phyloP scores from a whole-genome alignment of 345 rosid genomes.

The Citrus glauca region DNA sequence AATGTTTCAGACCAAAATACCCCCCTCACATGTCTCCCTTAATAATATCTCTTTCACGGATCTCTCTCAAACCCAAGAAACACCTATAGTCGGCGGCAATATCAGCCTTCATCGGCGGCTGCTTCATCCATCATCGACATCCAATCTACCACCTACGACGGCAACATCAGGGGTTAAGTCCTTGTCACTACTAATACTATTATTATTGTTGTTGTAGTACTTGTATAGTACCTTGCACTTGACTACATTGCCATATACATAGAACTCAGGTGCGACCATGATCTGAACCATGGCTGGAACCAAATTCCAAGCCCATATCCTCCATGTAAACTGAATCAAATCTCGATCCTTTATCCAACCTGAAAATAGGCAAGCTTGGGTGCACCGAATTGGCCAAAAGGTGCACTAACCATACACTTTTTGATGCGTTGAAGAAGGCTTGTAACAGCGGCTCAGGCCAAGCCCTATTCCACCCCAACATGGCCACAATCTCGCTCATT shows the following conservation, averaged over 20 bases:
- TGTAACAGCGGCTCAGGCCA: slow-evolving; percentile 85
- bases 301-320: slow-evolving; percentile 54
- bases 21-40: too few species aligned
- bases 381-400: slow-evolving; percentile 88
- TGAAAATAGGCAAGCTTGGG: slow-evolving; percentile 68
- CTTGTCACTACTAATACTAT: slow-evolving; percentile 9
- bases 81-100: too few species aligned
- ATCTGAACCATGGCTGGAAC: slow-evolving; percentile 51
- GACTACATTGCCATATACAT: slow-evolving; percentile 68
- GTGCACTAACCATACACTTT: slow-evolving; percentile 84
- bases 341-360: slow-evolving; percentile 55
- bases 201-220: slow-evolving; percentile 34
- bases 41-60: too few species aligned
- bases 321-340: slow-evolving; percentile 87
- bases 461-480: slow-evolving; percentile 78
- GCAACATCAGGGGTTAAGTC: slow-evolving; percentile 12
- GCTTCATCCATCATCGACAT: too few species aligned
- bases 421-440: slow-evolving; percentile 85
- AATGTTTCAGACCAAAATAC: too few species aligned
- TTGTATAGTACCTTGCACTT: slow-evolving; percentile 90
- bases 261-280: slow-evolving; percentile 93
- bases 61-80: too few species aligned
- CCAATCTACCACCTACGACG: too few species aligned
- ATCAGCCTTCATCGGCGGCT: too few species aligned
- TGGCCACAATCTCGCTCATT: slow-evolving; percentile 81